phyloP scores from a whole-genome alignment of 2,329 filamentous ascomycete species.

The Sarocladium oryzae region DNA sequence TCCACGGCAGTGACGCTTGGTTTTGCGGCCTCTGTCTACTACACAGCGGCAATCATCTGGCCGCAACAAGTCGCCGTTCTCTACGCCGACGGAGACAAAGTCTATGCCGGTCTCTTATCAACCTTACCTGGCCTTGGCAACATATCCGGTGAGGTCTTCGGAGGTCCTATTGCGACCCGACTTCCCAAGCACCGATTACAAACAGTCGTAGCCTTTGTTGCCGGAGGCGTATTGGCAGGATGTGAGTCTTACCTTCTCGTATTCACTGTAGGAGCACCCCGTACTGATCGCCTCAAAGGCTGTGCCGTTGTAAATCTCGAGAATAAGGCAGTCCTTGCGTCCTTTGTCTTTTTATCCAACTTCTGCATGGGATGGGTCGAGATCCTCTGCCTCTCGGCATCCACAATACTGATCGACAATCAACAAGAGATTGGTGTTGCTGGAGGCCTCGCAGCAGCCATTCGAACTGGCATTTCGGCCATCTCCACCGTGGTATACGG shows the following conservation, averaged over 20 bases:
- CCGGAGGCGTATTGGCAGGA: too few species aligned
- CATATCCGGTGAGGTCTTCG: too few species aligned
- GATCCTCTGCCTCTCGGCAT: constrained; percentile 17
- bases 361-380: constrained; percentile 25
- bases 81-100: background rate
- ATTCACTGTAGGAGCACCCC: too few species aligned
- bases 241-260: too few species aligned
- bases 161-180: too few species aligned
- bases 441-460: constrained; percentile 19
- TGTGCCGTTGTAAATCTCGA: constrained; percentile 14
- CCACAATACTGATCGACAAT: constrained; percentile 15
- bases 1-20: constrained; percentile 20
- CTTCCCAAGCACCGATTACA: too few species aligned
- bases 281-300: too few species aligned
- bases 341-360: constrained; percentile 14
- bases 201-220: too few species aligned
- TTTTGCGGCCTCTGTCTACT: constrained; percentile 26
- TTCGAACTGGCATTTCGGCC: constrained; percentile 17
- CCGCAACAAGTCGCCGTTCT: constrained; percentile 4
- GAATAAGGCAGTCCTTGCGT: constrained; percentile 13
- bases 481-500: constrained; percentile 21
- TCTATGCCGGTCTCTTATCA: too few species aligned
- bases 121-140: too few species aligned
- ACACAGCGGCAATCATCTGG: constrained; percentile 25
- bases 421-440: constrained; percentile 20